Percentiles rank a stretch among this genome's conserved stretches.
These are phyloP conservation scores for Ganoderma lingzhi DNA, from an alignment of 1,284 basidiomycete genomes.

Conservation along the genomic window DNA sequence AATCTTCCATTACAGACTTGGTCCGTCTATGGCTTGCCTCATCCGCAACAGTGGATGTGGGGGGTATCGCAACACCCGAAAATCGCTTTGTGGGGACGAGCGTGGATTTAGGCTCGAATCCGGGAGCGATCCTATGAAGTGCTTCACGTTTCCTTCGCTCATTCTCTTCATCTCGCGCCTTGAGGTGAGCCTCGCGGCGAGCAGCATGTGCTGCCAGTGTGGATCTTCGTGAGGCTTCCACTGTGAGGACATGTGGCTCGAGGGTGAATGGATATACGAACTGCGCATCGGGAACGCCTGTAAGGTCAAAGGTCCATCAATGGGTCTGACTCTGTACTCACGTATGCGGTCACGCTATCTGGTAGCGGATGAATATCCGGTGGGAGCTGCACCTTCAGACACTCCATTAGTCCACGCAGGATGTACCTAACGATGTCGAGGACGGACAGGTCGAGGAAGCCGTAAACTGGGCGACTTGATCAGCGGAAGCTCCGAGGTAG, in stretches of 20 bases:
- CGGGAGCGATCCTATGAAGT: constrained; percentile 76
- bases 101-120: constrained; percentile 68
- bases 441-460: constrained; percentile 78
- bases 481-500: constrained; percentile 78
- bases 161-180: constrained; percentile 78
- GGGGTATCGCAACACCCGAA: constrained; percentile 27
- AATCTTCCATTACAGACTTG: constrained; percentile 80
- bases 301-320: not conserved
- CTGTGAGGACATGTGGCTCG: constrained; percentile 82
- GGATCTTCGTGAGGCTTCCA: constrained; percentile 73
- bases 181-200: constrained; percentile 74
- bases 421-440: not conserved
- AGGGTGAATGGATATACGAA: constrained; percentile 95
- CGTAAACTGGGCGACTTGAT: constrained; percentile 93
- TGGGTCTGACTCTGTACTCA: constrained; percentile 47
- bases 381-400: constrained; percentile 76
- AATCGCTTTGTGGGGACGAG: constrained; percentile 58
- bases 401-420: not conserved
- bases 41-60: constrained; percentile 10
- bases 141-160: constrained; percentile 80
- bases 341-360: constrained; percentile 88
- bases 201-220: constrained; percentile 72
- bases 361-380: constrained; percentile 93
- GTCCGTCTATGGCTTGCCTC: constrained; percentile 34
- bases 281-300: constrained; percentile 49